A percentile compares a stretch with the other conserved stretches of the same genome.
phyloP scores from a whole-genome alignment of 352 stramenopile genomes.

The Globisporangium spinosum region DNA sequence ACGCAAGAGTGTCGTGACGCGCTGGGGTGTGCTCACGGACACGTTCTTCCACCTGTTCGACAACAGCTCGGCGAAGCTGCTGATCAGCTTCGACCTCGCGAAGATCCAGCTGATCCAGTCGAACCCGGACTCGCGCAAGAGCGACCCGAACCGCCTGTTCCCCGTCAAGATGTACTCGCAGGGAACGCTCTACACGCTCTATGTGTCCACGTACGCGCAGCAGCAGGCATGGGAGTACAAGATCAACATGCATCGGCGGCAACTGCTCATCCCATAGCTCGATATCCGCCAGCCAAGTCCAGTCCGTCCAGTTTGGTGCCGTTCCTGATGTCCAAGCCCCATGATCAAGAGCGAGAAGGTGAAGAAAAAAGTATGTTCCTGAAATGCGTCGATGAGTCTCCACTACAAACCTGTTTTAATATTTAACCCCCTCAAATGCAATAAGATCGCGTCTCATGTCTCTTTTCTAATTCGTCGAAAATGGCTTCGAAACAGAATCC shows the following conservation, averaged over 20 bases:
- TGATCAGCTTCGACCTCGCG: constrained; percentile 66
- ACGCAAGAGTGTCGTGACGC: constrained; percentile 57
- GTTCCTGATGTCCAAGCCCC: background rate
- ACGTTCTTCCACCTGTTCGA: constrained; percentile 78
- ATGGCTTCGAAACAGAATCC: background rate
- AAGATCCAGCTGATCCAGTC: constrained; percentile 79
- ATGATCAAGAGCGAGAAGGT: background rate
- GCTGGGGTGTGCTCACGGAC: constrained; percentile 79
- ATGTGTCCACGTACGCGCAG: constrained; percentile 71
- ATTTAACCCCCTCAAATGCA: constrained; percentile 16
- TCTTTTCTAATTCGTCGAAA: constrained; percentile 1
- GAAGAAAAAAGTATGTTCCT: constrained; percentile 1
- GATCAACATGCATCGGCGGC: constrained; percentile 65
- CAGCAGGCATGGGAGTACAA: constrained; percentile 80
- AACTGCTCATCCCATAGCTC: constrained; percentile 67
- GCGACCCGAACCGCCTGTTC: constrained; percentile 54
- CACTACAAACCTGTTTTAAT: constrained; percentile 9
- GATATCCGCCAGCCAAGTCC: background rate
- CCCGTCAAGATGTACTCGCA: constrained; percentile 71
- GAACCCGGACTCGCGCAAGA: constrained; percentile 32
- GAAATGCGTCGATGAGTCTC: constrained; percentile 4
- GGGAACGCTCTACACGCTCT: constrained; percentile 67
- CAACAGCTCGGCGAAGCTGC: constrained; percentile 65
- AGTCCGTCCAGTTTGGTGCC: background rate
- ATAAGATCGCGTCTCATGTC: background rate